A percentile compares a stretch with the other conserved stretches of the same genome.
Evolutionary conservation across 805 yeast species (phyloP).

Genomic region (Saccharomyces kudriavzevii): DNA sequence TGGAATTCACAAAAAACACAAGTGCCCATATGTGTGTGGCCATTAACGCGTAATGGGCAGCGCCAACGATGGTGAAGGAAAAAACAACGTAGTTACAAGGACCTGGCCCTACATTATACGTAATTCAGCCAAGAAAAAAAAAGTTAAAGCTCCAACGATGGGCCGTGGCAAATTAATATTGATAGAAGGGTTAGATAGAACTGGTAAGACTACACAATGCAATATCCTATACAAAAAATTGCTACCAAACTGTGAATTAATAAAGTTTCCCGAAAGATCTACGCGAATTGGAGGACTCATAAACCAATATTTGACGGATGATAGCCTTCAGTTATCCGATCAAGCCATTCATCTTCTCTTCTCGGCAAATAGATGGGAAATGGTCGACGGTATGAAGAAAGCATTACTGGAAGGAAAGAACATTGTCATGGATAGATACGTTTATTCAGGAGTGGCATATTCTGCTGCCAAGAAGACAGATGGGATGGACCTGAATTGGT

Average conservation of each 20-base stretch:
- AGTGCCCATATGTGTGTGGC: neutral
- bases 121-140: neutral
- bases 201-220: constrained; percentile 90
- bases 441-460: constrained; percentile 89
- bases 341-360: constrained; percentile 81
- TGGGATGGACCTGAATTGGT: constrained; percentile 66
- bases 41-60: neutral
- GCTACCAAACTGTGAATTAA: constrained; percentile 34
- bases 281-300: constrained; percentile 77
- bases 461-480: constrained; percentile 59
- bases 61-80: neutral
- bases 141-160: constrained; percentile 1
- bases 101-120: neutral
- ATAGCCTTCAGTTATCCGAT: constrained; percentile 48
- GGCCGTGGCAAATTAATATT: constrained; percentile 66
- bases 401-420: constrained; percentile 44
- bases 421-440: constrained; percentile 77
- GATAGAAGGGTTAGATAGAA: constrained; percentile 88
- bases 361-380: constrained; percentile 94
- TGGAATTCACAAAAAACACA: neutral
- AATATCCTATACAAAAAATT: constrained; percentile 31
- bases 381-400: constrained; percentile 38
- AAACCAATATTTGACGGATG: constrained; percentile 57
- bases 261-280: constrained; percentile 83
- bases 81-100: neutral